Evolutionary conservation across 495 filamentous ascomycete species (phyloP).

Genomic region (Trichoderma erinaceum): DNA sequence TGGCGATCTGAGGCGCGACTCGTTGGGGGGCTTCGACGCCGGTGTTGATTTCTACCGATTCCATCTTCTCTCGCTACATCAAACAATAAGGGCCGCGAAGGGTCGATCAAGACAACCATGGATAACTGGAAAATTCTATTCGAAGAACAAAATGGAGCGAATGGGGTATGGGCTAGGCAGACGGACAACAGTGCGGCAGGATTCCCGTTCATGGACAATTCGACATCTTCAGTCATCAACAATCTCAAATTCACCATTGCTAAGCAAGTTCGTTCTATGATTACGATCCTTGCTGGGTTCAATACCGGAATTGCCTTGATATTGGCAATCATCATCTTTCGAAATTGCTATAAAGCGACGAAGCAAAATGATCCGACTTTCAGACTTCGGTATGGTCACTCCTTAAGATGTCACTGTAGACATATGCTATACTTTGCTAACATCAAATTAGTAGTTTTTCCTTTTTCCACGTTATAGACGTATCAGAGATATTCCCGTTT

Average conservation of each 20-base stretch:
- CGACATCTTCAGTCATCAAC: slow-evolving; percentile 31
- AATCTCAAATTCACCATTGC: slow-evolving; percentile 38
- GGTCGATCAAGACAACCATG: neutral
- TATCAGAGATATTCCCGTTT: slow-evolving; percentile 38
- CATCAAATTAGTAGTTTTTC: slow-evolving; percentile 24
- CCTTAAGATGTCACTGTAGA: no score
- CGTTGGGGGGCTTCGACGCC: slow-evolving; percentile 4
- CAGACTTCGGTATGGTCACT: no score
- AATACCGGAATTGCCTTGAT: slow-evolving; percentile 43
- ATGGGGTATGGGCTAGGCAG: neutral
- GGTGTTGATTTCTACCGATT: neutral
- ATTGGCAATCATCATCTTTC: slow-evolving; percentile 39
- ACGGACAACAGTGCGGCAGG: neutral
- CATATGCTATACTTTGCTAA: neutral
- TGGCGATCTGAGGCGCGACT: slow-evolving; percentile 1
- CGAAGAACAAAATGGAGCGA: neutral
- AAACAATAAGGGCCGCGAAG: neutral
- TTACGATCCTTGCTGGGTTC: slow-evolving; percentile 43
- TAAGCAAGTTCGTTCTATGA: slow-evolving; percentile 43
- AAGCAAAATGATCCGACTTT: slow-evolving; percentile 31
- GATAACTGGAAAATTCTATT: neutral
- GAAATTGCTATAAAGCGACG: slow-evolving; percentile 35
- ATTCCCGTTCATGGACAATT: slow-evolving; percentile 1
- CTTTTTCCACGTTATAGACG: slow-evolving; percentile 35
- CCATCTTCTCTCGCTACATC: neutral